Percentiles rank a stretch among this genome's conserved stretches.
These are phyloP conservation scores for Cutaneotrichosporon daszewskae DNA, from an alignment of 1,284 basidiomycete genomes.

Conservation along the genomic window DNA sequence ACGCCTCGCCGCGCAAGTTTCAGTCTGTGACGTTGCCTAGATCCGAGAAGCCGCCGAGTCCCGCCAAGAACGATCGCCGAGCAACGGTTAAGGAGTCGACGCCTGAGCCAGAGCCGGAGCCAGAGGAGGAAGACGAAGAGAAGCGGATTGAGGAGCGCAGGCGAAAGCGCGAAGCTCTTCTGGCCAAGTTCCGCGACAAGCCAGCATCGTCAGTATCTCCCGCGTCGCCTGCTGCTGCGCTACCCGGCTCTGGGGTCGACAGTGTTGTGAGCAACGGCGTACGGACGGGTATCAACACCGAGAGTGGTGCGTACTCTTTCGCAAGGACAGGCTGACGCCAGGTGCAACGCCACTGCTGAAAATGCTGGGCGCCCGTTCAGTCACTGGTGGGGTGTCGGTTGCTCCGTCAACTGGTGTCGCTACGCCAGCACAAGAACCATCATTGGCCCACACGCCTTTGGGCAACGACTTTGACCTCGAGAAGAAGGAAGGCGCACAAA, in stretches of 20 bases:
- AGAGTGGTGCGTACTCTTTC: constrained; percentile 23
- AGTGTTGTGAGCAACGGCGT: constrained; percentile 35
- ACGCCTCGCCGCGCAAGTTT: constrained; percentile 1
- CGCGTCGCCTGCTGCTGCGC: neutral
- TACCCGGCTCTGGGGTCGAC: constrained; percentile 23
- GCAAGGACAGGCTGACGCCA: constrained; percentile 2
- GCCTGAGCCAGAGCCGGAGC: constrained; percentile 53
- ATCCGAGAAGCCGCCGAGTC: too few species aligned
- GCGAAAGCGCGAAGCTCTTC: constrained; percentile 72
- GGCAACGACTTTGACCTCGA: constrained; percentile 40
- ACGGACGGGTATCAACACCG: constrained; percentile 27
- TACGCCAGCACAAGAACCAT: too few species aligned
- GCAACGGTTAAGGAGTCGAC: constrained; percentile 25
- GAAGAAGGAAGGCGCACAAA: constrained; percentile 22
- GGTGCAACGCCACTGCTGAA: constrained; percentile 36
- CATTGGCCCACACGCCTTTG: constrained; percentile 31
- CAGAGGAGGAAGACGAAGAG: constrained; percentile 61
- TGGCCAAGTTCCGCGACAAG: constrained; percentile 62
- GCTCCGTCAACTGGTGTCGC: too few species aligned
- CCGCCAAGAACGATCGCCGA: too few species aligned
- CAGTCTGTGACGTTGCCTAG: too few species aligned
- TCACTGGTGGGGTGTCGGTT: constrained; percentile 13
- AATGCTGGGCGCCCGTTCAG: constrained; percentile 26
- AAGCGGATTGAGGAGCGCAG: constrained; percentile 70
- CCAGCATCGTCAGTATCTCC: constrained; percentile 1